Base-by-base conservation (phyloP, 2,329 filamentous ascomycete species). In the Penicillium sp. region DNA sequence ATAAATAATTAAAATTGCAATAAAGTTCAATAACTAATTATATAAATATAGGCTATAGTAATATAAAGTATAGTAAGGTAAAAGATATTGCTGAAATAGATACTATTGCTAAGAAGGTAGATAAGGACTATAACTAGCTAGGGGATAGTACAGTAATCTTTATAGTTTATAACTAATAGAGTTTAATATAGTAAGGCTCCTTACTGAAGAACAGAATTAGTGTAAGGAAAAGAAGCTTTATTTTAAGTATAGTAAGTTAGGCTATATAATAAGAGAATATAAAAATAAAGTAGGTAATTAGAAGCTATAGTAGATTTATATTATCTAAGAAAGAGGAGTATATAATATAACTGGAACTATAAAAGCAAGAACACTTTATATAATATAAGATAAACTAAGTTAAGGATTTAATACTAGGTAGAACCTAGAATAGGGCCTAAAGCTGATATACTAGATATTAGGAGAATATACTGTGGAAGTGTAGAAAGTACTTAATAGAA, bases 91-190 rank as follows among this genome's bases (percentile, higher is more conserved):
- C 8, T 3, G 1, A 4, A 21, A 18, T 23, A 21, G 7, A 7
- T 9, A 33, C n/a, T 2, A 7, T 6, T 33, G 13, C 11, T 16
- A 19, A 19, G 20, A n/a, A n/a, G n/a, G n/a, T n/a, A 1, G n/a
- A n/a, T n/a, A n/a, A n/a, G n/a, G n/a, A n/a, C n/a, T n/a, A n/a
- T n/a, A n/a, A n/a, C n/a, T n/a, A n/a, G n/a, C n/a, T n/a, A n/a
- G n/a, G n/a, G n/a, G n/a, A n/a, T n/a, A n/a, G n/a, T n/a, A 30
- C 5, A 30, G 18, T 20, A 23, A 41, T 31, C 38, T 18, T 15
- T 41, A 35, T 36, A 28, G 32, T 1, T 32, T 18, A 25, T 11
- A 23, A 35, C 32, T 17, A 17, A 41, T 41, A 33, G 32, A 41
- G 33, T 23, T 41, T 26, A 26, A 34, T 26, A 26, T 13, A 34